These are phyloP conservation scores for Serendipita sp. DNA, from an alignment of 768 basidiomycete genomes.

Conservation along the genomic window DNA sequence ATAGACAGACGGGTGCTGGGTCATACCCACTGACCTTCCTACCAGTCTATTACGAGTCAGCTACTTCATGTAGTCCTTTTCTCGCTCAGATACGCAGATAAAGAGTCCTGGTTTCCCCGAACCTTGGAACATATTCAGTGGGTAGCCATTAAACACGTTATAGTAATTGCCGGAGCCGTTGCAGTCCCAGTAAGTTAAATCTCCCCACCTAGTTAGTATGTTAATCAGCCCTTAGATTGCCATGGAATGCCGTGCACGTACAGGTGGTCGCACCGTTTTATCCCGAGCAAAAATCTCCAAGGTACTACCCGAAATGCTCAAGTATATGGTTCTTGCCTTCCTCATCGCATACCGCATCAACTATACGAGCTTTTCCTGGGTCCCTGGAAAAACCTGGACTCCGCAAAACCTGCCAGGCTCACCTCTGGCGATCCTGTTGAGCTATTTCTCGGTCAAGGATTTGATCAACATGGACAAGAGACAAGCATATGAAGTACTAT, in stretches of 20 bases:
- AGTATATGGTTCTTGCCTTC: not conserved
- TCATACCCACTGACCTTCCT: not conserved
- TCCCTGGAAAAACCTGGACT: not conserved
- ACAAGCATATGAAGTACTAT: not conserved
- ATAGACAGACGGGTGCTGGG: not conserved
- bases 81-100: not conserved
- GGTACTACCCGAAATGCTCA: not conserved
- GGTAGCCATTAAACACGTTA: not conserved
- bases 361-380: not conserved
- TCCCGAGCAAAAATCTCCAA: not conserved
- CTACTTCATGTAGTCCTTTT: not conserved
- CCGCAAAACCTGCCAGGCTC: not conserved
- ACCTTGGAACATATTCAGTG: not conserved
- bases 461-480: not conserved
- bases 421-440: not conserved
- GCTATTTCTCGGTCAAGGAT: not conserved
- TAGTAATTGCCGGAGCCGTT: not conserved
- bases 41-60: not conserved
- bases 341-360: constrained; percentile 2
- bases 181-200: not conserved
- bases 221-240: too few relatives aligned
- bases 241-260: too few relatives aligned
- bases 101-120: not conserved
- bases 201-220: not conserved
- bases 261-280: not conserved